Evolutionary conservation across 345 rosid species (phyloP).

Genomic region (Heritiera littoralis): DNA sequence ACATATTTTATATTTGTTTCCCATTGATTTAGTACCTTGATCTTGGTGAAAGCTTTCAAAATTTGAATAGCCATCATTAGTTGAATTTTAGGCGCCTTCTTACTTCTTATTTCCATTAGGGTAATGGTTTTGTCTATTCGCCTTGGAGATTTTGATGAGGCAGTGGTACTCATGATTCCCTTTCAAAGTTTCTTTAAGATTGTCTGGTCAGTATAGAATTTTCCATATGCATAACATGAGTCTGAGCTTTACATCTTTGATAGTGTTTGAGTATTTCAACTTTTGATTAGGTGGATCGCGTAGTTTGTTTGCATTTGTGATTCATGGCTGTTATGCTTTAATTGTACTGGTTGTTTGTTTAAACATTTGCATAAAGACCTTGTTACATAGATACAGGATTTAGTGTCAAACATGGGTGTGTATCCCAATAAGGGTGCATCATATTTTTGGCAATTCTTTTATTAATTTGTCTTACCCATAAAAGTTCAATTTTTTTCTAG

Average conservation of each 20-base stretch:
- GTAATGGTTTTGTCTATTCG: background rate
- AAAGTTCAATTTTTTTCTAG: background rate
- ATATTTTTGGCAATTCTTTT: background rate
- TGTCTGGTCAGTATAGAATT: too few relatives aligned
- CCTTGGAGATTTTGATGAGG: background rate
- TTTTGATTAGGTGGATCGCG: background rate
- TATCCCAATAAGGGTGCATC: background rate
- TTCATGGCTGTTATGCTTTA: background rate
- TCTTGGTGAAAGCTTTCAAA: background rate
- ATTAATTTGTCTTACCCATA: background rate
- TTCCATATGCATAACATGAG: too few relatives aligned
- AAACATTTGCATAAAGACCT: background rate
- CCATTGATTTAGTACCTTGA: too few relatives aligned
- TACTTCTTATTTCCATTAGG: background rate
- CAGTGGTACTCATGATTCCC: background rate
- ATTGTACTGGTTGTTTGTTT: background rate
- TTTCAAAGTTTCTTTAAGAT: background rate
- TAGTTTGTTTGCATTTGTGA: background rate
- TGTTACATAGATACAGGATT: background rate
- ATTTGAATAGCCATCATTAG: background rate
- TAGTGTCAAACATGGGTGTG: background rate
- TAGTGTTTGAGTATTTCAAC: background rate
- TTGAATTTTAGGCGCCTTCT: background rate
- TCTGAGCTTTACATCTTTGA: background rate
- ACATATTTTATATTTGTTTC: too few relatives aligned